A percentile compares a stretch with the other conserved stretches of the same genome.
These are phyloP conservation scores for Didymella pomorum DNA, from an alignment of 2,329 filamentous ascomycete genomes.

Conservation along the genomic window DNA sequence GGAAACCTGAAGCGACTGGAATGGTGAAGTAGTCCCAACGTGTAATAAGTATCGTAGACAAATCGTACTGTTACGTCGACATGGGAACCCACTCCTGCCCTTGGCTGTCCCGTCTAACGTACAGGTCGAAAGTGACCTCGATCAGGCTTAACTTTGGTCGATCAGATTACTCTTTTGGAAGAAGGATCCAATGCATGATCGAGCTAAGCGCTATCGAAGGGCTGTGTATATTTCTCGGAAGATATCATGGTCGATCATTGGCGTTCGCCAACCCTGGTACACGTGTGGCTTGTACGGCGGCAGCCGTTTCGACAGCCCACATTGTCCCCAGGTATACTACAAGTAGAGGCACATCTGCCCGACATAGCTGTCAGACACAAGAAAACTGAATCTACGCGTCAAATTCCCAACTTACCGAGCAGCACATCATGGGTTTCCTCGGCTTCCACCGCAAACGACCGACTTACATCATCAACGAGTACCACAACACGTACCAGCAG, in stretches of 20 bases:
- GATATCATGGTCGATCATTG: slow-evolving; percentile 4
- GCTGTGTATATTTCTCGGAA: background rate
- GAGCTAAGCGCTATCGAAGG: slow-evolving; percentile 4
- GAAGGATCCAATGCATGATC: background rate
- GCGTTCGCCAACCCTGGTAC: slow-evolving; percentile 15
- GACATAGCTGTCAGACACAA: too few relatives aligned
- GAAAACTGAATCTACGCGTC: too few relatives aligned
- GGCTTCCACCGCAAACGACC: background rate
- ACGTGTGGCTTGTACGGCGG: slow-evolving; percentile 7
- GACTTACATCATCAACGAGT: background rate
- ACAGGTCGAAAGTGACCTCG: background rate
- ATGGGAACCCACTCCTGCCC: background rate
- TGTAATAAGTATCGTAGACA: too few relatives aligned
- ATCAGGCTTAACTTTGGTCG: background rate
- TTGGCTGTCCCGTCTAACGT: background rate
- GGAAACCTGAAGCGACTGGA: background rate
- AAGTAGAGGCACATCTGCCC: background rate
- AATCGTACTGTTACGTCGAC: background rate
- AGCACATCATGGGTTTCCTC: background rate
- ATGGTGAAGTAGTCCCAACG: background rate
- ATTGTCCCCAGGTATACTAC: background rate
- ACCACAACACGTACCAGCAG: background rate
- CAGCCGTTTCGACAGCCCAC: slow-evolving; percentile 5
- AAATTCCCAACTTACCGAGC: background rate
- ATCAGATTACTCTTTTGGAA: background rate